Base-by-base conservation (phyloP, 148 eudicot genomes). In the Spergularia bocconei region DNA sequence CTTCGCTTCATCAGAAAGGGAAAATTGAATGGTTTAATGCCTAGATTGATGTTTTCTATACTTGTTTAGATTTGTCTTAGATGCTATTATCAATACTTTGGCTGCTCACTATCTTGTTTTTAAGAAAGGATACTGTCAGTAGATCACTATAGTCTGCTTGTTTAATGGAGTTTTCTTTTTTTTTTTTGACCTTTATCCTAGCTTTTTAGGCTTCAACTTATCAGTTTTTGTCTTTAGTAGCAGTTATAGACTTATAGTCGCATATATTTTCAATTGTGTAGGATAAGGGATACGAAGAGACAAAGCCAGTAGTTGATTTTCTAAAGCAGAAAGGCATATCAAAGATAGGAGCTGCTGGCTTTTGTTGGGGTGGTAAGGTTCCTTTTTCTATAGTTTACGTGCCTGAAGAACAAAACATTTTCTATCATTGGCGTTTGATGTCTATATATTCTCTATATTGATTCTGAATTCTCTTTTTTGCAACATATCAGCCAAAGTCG, bases 331-430 rank as follows among this genome's bases (percentile, higher is more conserved):
- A 84, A 82, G 93, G 89, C 66, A 77, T 87, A 72, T 63, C 84
- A 3, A 87, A 86, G 53, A 66, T 91, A 39, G 97, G 94, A 82
- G 91, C 93, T 67, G 94, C 87, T 70, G 94, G 97, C 44, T 86
- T 81, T 44, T 91, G 93, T 56, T 91, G 97, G 97, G 97, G 97
- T 73, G 97, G 97, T 91, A 36, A 87, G 80, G 60, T n/a, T 14
- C 52, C 14, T 20, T 48, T 59, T 61, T 55, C 53, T 17, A 3
- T 17, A 50, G 38, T 67, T 20, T 14, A 1, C 62, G 0, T 47
- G 11, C 70, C 25, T n/a, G 11, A 19, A 44, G 13, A 64, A 15
- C 10, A 20, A 21, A 44, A 44, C 48, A 44, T 44, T 21, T 15
- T 9, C n/a, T 58, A n/a, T 2, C 0, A 3, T 57, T 66, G 48